Percentiles rank a stretch among this genome's conserved stretches.
phyloP scores from a whole-genome alignment of 306 rosid genomes.

The Begonia peltatifolia region DNA sequence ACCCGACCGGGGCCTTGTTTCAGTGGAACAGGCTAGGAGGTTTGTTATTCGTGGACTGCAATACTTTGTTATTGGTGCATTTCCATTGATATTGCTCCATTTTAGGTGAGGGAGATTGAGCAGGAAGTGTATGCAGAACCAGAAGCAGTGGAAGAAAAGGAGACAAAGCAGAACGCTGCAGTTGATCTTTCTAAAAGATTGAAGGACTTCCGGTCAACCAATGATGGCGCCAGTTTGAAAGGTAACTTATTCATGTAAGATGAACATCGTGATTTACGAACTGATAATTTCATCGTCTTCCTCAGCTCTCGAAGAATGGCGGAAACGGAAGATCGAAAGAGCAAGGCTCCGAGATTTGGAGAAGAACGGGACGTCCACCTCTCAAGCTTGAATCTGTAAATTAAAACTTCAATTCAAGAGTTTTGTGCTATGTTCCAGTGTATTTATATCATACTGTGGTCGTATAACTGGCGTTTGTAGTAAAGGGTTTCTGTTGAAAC shows the following conservation, averaged over 20 bases:
- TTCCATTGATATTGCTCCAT: neutral
- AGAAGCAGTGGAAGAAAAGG: conserved; percentile 44
- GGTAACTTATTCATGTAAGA: conserved; percentile 22
- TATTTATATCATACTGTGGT: neutral
- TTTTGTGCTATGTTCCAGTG: neutral
- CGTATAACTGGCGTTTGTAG: neutral
- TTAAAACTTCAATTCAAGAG: neutral
- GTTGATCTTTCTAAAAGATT: conserved; percentile 87
- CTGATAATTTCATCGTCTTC: conserved; percentile 14
- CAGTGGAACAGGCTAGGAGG: too few species aligned
- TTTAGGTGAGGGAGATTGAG: conserved; percentile 83
- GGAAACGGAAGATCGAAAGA: conserved; percentile 92
- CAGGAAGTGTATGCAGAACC: conserved; percentile 54
- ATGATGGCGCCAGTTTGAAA: conserved; percentile 82
- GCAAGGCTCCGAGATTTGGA: conserved; percentile 68
- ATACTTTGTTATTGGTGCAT: neutral
- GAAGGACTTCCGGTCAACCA: conserved; percentile 63
- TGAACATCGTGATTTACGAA: neutral
- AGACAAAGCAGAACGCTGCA: conserved; percentile 66
- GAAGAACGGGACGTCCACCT: conserved; percentile 59
- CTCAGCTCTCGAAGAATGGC: conserved; percentile 96
- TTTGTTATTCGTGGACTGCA: too few species aligned
- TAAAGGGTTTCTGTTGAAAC: too few species aligned
- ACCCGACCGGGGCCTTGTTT: too few species aligned
- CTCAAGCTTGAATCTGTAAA: conserved; percentile 27